These are phyloP conservation scores for Pseudophaeomoniella oleicola DNA, from an alignment of 2,329 filamentous ascomycete species.

Conservation along the genomic window DNA sequence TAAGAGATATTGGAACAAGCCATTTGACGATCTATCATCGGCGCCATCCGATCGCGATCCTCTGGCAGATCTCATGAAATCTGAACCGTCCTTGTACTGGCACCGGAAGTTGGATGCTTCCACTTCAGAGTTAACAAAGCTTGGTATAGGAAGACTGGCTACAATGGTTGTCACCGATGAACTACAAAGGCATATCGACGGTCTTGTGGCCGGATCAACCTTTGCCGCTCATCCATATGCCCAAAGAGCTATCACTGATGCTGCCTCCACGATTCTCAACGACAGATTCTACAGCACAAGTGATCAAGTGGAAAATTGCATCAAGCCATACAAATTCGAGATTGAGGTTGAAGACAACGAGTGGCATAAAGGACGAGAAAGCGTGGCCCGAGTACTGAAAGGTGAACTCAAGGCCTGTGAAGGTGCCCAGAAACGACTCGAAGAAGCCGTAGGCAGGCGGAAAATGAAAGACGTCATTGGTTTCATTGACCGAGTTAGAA, in stretches of 20 bases:
- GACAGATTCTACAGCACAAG: slow-evolving; percentile 94
- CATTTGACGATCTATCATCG: slow-evolving; percentile 65
- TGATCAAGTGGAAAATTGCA: slow-evolving; percentile 96
- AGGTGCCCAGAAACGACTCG: slow-evolving; percentile 57
- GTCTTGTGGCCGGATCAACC: slow-evolving; percentile 62
- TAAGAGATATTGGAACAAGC: slow-evolving; percentile 94
- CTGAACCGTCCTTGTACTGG: slow-evolving; percentile 79
- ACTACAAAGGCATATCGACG: slow-evolving; percentile 73
- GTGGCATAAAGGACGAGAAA: slow-evolving; percentile 74
- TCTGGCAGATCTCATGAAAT: slow-evolving; percentile 66
- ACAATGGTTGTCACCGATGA: slow-evolving; percentile 81
- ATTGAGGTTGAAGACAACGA: slow-evolving; percentile 88
- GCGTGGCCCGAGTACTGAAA: slow-evolving; percentile 67
- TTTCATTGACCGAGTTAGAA: slow-evolving; percentile 82
- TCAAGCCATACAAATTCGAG: slow-evolving; percentile 97
- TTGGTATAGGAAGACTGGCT: slow-evolving; percentile 82
- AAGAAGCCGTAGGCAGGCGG: slow-evolving; percentile 61
- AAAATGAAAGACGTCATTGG: slow-evolving; percentile 80
- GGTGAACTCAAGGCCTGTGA: slow-evolving; percentile 78
- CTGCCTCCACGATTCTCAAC: slow-evolving; percentile 76
- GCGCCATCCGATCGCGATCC: slow-evolving; percentile 54
- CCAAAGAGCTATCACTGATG: slow-evolving; percentile 80
- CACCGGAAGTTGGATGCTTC: slow-evolving; percentile 87
- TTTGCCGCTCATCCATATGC: slow-evolving; percentile 88
- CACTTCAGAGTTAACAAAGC: slow-evolving; percentile 75